These are phyloP conservation scores for Echeveria elegans DNA, from an alignment of 164 flowering plant genomes.

Conservation along the genomic window DNA sequence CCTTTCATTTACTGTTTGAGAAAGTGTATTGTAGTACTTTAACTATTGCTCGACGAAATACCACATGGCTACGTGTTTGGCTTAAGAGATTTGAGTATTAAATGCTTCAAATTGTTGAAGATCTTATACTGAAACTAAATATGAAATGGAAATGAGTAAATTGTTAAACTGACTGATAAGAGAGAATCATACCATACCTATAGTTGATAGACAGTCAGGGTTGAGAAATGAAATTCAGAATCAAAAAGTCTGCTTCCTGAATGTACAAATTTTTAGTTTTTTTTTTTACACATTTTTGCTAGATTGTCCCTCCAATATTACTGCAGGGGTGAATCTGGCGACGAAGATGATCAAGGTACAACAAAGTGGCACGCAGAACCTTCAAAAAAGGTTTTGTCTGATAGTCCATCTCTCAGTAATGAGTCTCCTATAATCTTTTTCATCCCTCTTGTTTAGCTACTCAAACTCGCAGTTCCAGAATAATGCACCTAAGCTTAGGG, in stretches of 20 bases:
- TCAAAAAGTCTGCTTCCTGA: neutral
- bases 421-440: neutral
- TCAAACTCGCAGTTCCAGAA: neutral
- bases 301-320: neutral
- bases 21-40: no score
- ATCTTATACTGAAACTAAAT: neutral
- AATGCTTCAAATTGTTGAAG: no score
- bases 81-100: neutral
- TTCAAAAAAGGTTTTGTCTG: slow-evolving; percentile 1
- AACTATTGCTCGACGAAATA: no score
- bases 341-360: neutral
- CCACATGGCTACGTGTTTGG: neutral
- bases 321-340: neutral
- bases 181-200: no score
- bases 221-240: no score
- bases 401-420: neutral
- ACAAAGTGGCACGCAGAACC: neutral
- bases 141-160: neutral
- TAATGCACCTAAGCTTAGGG: neutral
- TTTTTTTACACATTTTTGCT: no score
- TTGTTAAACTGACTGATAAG: neutral
- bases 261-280: no score
- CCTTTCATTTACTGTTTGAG: no score
- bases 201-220: no score
- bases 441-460: neutral